Evolutionary conservation across 2,329 filamentous ascomycete genomes (phyloP), one percentile per base, ranked within the genome.

Genomic region (Penicillium psychrosexuale): DNA sequence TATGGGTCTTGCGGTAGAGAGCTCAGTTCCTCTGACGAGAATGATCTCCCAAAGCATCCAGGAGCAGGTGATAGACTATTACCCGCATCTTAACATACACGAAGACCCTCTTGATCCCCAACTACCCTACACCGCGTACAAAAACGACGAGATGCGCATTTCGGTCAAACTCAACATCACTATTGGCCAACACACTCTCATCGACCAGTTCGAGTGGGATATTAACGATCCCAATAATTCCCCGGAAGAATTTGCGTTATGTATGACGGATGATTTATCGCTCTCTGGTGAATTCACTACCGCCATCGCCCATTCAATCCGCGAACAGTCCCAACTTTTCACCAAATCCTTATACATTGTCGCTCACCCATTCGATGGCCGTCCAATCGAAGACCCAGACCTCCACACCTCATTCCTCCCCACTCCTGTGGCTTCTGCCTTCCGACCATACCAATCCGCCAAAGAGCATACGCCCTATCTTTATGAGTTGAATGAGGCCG

Each of bases 121-220:
- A 68, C 80, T 95, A 12, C 92, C 93, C 0, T 97, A 97, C 70
- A 87, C 83, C 37, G 92, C 94, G 7, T 96, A 97, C 78, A 97
- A 97, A 75, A 96, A 99, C 69, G 94, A 99, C 70, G 94, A 99
- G 77, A 97, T 99, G 93, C 88, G 94, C 47, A 89, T 99, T 63
- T 78, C 96, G 40, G 85, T 99, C 74, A 97, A 97, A 74, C 81
- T 99, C 47, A 97, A 97, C 74, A 96, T 99, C 68, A 97, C 94
- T 7, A 97, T 99, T 68, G 94, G 93, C 38, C 88, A 90, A 60
- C 90, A 96, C 69, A 97, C 92, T 0, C 80, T 99, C 27, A 88
- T 97, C 34, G 94, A 99, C 68, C 94, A 97, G 71, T 97, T 99
- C 59, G 94, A 99, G 74, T 99, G 94, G 94, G 94, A 99, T 66